A percentile compares a stretch with the other conserved stretches of the same genome.
Conservation (phyloP, 2,329 filamentous ascomycete genomes). For the Thelonectria blattea region DNA sequence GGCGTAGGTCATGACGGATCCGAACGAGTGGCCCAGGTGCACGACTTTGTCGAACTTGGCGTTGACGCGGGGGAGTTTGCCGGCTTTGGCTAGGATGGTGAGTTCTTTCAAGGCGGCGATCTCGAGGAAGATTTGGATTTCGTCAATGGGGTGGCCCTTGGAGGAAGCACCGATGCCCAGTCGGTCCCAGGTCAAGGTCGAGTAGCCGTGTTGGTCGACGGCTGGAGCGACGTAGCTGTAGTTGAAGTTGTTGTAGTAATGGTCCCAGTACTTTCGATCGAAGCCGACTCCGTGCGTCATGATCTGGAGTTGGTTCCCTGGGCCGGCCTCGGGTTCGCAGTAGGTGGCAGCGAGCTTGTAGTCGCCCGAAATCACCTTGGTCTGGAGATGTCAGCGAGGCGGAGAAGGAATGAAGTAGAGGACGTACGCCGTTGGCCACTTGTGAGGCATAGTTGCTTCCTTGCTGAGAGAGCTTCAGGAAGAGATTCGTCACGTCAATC, state of each 20-base stretch:
- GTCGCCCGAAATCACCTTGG: constrained; percentile 55
- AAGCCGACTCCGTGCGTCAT: constrained; percentile 51
- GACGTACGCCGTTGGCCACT: constrained; percentile 51
- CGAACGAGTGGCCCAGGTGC: constrained; percentile 70
- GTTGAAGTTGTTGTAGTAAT: constrained; percentile 61
- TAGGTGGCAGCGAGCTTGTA: constrained; percentile 67
- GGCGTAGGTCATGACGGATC: constrained; percentile 62
- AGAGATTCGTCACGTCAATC: constrained; percentile 63
- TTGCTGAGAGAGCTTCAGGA: constrained; percentile 55
- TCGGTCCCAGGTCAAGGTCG: constrained; percentile 66
- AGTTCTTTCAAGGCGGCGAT: constrained; percentile 62
- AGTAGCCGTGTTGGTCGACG: constrained; percentile 60
- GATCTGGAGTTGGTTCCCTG: constrained; percentile 47
- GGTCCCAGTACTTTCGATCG: constrained; percentile 65
- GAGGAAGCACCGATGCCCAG: constrained; percentile 65
- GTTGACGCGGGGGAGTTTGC: constrained; percentile 50
- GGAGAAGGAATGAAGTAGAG: background rate
- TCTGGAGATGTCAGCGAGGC: constrained; percentile 42
- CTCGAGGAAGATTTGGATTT: constrained; percentile 64
- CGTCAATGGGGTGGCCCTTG: constrained; percentile 63
- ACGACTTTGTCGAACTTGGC: constrained; percentile 52
- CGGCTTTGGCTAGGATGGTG: constrained; percentile 55
- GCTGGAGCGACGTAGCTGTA: constrained; percentile 67
- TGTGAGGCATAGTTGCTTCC: constrained; percentile 56
- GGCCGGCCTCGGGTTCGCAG: constrained; percentile 60